phyloP scores from a whole-genome alignment of 306 rosid species.

The Oemleria cerasiformis region DNA sequence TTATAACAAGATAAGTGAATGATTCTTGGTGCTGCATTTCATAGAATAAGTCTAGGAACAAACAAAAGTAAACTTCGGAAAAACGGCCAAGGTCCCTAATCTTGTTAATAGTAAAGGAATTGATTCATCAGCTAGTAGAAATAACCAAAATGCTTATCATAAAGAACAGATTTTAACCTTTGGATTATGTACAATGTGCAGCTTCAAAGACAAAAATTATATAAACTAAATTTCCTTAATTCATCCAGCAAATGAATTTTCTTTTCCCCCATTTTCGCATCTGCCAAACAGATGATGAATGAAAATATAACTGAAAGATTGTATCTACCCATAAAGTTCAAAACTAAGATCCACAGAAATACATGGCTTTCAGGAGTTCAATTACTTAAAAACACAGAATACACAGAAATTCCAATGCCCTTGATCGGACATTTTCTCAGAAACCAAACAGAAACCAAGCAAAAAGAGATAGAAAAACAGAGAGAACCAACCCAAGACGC shows the following conservation, averaged over 20 bases:
- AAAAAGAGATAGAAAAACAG: background rate
- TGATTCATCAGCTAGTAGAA: background rate
- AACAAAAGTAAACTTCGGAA: no score
- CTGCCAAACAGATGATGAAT: background rate
- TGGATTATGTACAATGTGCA: background rate
- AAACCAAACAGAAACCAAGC: background rate
- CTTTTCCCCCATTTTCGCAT: background rate
- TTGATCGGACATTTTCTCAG: background rate
- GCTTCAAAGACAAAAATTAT: background rate
- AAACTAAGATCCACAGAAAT: background rate
- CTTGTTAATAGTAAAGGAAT: background rate
- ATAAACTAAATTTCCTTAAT: background rate
- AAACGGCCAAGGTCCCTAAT: no score
- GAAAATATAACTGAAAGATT: background rate
- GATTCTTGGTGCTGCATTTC: background rate
- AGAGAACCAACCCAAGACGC: conserved; percentile 52
- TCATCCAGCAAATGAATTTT: background rate
- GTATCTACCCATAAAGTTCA: background rate
- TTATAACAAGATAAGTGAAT: background rate
- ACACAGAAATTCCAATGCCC: background rate
- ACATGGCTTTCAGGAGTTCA: background rate
- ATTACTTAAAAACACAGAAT: background rate
- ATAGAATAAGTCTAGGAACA: no score
- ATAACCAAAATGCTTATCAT: background rate
- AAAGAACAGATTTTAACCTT: no score